Conservation (phyloP, 441 rosid species). For the Rhodomyrtus psidioides region DNA sequence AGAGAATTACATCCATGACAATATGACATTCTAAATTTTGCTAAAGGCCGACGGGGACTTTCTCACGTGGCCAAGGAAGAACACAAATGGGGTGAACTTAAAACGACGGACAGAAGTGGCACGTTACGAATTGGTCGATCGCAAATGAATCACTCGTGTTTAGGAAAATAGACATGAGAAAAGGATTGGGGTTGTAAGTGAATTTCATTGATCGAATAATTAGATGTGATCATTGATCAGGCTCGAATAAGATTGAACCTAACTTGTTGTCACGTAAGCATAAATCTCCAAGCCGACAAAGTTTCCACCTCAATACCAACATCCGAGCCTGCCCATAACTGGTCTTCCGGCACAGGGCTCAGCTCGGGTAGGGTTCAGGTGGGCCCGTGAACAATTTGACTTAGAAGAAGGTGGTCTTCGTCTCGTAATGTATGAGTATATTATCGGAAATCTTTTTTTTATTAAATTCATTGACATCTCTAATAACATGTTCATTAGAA, state of each 20-base stretch:
- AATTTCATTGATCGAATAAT: neutral
- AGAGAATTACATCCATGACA: neutral
- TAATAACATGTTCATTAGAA: neutral
- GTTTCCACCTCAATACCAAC: neutral
- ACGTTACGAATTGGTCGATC: no score
- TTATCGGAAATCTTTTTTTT: neutral
- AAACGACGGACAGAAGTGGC: no score
- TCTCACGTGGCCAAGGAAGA: no score
- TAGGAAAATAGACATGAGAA: neutral
- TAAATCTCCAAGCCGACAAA: neutral
- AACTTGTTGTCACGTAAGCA: neutral
- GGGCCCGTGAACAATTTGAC: neutral
- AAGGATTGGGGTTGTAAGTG: fast-evolving
- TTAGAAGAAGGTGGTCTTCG: fast-evolving
- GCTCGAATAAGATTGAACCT: neutral
- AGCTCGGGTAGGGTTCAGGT: fast-evolving
- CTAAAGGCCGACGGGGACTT: no score
- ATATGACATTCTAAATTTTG: neutral
- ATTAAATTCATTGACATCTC: neutral
- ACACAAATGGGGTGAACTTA: no score
- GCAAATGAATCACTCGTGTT: no score
- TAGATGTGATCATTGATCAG: neutral
- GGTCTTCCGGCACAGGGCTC: neutral
- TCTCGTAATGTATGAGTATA: neutral
- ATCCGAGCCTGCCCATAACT: neutral